Evolutionary conservation across 192 early-diverging fungal genomes (phyloP).

Genomic region (Backusella morwellensis): DNA sequence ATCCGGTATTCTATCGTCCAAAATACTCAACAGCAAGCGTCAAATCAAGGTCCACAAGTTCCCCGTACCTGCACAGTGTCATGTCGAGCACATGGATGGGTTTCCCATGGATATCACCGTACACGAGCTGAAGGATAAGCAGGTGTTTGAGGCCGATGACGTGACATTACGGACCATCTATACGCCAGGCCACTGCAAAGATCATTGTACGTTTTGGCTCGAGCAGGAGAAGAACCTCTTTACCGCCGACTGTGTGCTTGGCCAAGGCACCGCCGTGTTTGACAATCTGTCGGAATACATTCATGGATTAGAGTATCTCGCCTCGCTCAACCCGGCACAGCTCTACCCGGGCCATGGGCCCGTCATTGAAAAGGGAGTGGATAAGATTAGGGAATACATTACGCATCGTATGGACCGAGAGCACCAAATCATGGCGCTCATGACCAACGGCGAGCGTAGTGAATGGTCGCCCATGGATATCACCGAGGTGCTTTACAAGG

Average conservation of each 20-base stretch:
- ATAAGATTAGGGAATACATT: conserved; percentile 74
- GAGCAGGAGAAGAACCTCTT: conserved; percentile 68
- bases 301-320: conserved; percentile 54
- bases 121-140: conserved; percentile 44
- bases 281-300: conserved; percentile 71
- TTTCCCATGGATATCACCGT: conserved; percentile 27
- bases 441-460: conserved; percentile 15
- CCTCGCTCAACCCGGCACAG: conserved; percentile 33
- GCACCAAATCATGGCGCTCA: conserved; percentile 59
- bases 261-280: conserved; percentile 82
- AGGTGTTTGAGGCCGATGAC: conserved; percentile 62
- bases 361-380: conserved; percentile 61
- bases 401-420: conserved; percentile 76
- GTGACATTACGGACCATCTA: conserved; percentile 59
- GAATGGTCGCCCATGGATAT: conserved; percentile 48
- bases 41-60: conserved; percentile 23
- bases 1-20: conserved; percentile 30
- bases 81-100: conserved; percentile 25
- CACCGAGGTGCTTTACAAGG: conserved; percentile 50
- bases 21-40: conserved; percentile 8
- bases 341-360: conserved; percentile 77
- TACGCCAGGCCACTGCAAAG: conserved; percentile 82
- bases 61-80: conserved; percentile 18
- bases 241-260: conserved; percentile 81
- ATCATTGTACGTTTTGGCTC: conserved; percentile 74